Percentiles rank a stretch among this genome's conserved stretches.
These are phyloP conservation scores for Paramecium biaurelia DNA, from an alignment of 73 alveolate genomes.

Conservation along the genomic window DNA sequence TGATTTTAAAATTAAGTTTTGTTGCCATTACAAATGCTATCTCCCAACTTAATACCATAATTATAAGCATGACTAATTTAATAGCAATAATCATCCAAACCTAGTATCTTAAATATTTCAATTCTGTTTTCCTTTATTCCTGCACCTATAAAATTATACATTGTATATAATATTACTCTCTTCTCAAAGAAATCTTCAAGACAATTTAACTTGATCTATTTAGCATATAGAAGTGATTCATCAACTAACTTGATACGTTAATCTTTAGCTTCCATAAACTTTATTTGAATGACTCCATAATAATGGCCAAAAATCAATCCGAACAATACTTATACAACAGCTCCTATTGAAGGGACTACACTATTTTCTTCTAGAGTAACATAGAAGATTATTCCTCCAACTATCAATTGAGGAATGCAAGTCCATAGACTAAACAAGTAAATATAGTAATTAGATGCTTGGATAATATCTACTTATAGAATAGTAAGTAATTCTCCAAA, in stretches of 20 bases:
- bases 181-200: not conserved
- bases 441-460: not conserved
- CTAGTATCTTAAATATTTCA: not conserved
- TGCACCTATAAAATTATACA: not conserved
- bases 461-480: not conserved
- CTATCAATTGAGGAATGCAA: not conserved
- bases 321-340: not conserved
- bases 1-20: not conserved
- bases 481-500: not conserved
- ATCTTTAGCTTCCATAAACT: constrained; percentile 33
- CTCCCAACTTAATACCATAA: constrained; percentile 3
- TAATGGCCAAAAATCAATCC: not conserved
- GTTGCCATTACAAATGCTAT: not conserved
- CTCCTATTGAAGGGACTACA: not conserved
- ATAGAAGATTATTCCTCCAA: constrained; percentile 5
- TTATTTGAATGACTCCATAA: not conserved
- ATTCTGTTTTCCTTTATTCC: not conserved
- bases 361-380: not conserved
- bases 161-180: not conserved
- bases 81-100: not conserved
- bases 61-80: not conserved
- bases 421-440: not conserved
- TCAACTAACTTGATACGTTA: not conserved
- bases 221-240: not conserved
- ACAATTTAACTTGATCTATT: not conserved